Conservation (phyloP, 805 yeast species). For the Candida hispaniensis region DNA sequence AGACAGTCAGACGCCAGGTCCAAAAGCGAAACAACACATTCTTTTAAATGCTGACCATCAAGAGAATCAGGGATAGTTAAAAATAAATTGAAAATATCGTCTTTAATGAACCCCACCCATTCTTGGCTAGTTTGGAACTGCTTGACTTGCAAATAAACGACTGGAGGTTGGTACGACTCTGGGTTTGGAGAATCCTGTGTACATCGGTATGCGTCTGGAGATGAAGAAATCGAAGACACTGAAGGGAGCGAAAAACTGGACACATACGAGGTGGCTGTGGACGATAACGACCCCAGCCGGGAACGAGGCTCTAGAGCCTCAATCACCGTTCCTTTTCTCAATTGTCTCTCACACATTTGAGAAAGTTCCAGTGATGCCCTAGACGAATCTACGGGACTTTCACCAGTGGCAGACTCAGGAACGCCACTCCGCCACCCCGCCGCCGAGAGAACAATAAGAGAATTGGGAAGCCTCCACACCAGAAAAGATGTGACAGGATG, state of each 20-base stretch:
- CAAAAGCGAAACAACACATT: slow-evolving; percentile 10
- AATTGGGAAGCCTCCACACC: slow-evolving; percentile 16
- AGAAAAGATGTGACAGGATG: slow-evolving; percentile 15
- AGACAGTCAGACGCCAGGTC: slow-evolving; percentile 15
- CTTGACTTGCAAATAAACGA: slow-evolving; percentile 7
- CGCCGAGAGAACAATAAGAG: slow-evolving; percentile 15
- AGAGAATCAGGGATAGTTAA: slow-evolving; percentile 10
- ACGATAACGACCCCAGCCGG: slow-evolving; percentile 11
- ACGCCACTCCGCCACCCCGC: slow-evolving; percentile 16
- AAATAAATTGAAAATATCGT: slow-evolving; percentile 14
- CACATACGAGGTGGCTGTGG: slow-evolving; percentile 13
- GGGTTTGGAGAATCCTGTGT: too few species aligned
- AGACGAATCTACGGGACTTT: slow-evolving; percentile 16
- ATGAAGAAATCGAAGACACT: slow-evolving; percentile 11
- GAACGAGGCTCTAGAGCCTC: slow-evolving; percentile 3
- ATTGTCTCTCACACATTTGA: slow-evolving; percentile 16
- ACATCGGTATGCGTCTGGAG: too few species aligned
- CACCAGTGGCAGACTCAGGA: slow-evolving; percentile 11
- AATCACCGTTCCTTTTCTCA: slow-evolving; percentile 15
- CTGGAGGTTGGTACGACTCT: too few species aligned
- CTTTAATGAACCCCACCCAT: slow-evolving; percentile 14
- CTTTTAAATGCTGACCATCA: slow-evolving; percentile 13
- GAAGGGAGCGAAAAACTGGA: slow-evolving; percentile 14
- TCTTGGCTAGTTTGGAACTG: slow-evolving; percentile 12
- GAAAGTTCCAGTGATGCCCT: slow-evolving; percentile 17